These are phyloP conservation scores for Kwoniella sp. DNA, from an alignment of 768 basidiomycete genomes.

Conservation along the genomic window DNA sequence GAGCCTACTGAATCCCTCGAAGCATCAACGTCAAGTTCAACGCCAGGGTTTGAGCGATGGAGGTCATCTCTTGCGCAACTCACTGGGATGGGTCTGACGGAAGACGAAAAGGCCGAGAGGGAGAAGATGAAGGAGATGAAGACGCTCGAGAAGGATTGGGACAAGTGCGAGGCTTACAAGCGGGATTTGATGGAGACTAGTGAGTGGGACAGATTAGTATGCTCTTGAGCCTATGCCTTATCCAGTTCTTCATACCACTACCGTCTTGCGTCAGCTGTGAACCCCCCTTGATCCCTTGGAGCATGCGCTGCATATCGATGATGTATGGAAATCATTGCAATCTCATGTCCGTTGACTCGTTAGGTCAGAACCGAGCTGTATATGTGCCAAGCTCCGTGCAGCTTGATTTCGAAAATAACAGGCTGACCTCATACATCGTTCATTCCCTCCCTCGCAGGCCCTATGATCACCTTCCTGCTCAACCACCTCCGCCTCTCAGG, in stretches of 20 bases:
- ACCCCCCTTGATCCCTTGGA: no score
- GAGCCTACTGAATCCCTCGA: slow-evolving; percentile 16
- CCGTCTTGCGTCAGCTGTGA: no score
- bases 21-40: neutral
- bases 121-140: slow-evolving; percentile 36
- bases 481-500: slow-evolving; percentile 80
- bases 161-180: slow-evolving; percentile 71
- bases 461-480: slow-evolving; percentile 84
- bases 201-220: slow-evolving; percentile 54
- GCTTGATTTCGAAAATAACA: neutral
- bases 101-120: slow-evolving; percentile 56
- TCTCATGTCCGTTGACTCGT: no score
- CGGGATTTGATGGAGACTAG: slow-evolving; percentile 69
- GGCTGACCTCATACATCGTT: neutral
- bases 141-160: slow-evolving; percentile 57
- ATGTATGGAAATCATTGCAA: no score
- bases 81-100: slow-evolving; percentile 62
- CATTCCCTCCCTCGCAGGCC: slow-evolving; percentile 63
- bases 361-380: neutral
- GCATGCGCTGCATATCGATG: no score
- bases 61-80: slow-evolving; percentile 60
- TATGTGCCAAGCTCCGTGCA: neutral
- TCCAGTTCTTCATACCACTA: no score
- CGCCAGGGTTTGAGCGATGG: slow-evolving; percentile 62
- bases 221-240: neutral